Conservation (phyloP, 1,284 basidiomycete species). For the Ganoderma meredithae region DNA sequence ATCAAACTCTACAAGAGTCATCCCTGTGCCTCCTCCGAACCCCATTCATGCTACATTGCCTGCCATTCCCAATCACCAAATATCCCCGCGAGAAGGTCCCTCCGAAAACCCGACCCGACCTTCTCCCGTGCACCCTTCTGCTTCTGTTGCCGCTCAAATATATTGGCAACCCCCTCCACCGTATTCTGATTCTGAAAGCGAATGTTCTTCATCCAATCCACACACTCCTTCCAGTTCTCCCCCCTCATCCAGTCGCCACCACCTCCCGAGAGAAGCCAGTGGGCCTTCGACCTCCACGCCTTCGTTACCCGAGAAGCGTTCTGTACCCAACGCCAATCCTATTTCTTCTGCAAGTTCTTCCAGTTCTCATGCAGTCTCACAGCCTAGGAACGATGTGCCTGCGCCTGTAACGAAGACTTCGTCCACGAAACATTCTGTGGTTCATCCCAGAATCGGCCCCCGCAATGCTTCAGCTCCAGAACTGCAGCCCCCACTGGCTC, state of each 20-base stretch:
- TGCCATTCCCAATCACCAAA: slow-evolving; percentile 17
- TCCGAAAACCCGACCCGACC: slow-evolving; percentile 2
- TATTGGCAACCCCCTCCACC: slow-evolving; percentile 30
- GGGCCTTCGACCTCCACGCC: slow-evolving; percentile 6
- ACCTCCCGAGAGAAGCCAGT: slow-evolving; percentile 18
- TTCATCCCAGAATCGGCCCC: slow-evolving; percentile 28
- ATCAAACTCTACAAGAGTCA: slow-evolving; percentile 25
- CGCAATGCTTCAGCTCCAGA: slow-evolving; percentile 40
- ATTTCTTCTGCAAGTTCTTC: slow-evolving; percentile 7
- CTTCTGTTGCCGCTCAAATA: slow-evolving; percentile 24
- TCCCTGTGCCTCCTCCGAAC: slow-evolving; percentile 27
- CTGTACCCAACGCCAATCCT: slow-evolving; percentile 1
- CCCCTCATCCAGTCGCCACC: slow-evolving; percentile 22
- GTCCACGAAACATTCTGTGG: slow-evolving; percentile 22
- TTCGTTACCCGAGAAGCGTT: slow-evolving; percentile 12
- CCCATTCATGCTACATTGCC: slow-evolving; percentile 20
- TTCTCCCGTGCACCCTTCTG: slow-evolving; percentile 20
- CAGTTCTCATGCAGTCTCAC: slow-evolving; percentile 4
- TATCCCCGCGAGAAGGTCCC: slow-evolving; percentile 21
- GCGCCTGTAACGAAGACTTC: slow-evolving; percentile 13
- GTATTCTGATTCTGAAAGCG: slow-evolving; percentile 32
- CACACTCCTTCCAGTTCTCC: slow-evolving; percentile 32
- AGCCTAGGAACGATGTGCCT: slow-evolving; percentile 8
- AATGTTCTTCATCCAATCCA: slow-evolving; percentile 28
- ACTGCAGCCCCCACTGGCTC: slow-evolving; percentile 30